A percentile compares a stretch with the other conserved stretches of the same genome.
These are phyloP conservation scores for Leccinum obscurum DNA, from an alignment of 768 basidiomycete species.

Conservation along the genomic window DNA sequence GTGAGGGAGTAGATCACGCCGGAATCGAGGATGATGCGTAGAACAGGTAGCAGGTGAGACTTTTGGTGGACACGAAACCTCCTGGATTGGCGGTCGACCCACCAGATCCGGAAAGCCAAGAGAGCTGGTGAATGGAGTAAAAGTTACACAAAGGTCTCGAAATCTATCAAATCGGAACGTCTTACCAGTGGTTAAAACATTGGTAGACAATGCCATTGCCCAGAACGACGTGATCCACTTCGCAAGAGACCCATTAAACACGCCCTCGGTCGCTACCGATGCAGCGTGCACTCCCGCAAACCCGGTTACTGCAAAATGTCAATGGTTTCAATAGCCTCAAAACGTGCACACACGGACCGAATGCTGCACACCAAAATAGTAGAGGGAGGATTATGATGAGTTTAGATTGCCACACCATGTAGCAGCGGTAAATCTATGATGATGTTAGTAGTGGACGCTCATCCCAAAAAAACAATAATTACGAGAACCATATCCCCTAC, in stretches of 20 bases:
- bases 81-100: conserved; percentile 22
- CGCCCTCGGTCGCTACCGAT: not conserved
- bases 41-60: conserved; percentile 13
- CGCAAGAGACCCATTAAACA: conserved; percentile 29
- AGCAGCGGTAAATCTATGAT: conserved; percentile 29
- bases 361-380: conserved; percentile 31
- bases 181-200: conserved; percentile 34
- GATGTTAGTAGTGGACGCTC: conserved; percentile 1
- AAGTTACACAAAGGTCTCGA: not conserved
- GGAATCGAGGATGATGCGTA: conserved; percentile 38
- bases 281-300: conserved; percentile 5
- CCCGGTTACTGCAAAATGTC: conserved; percentile 16
- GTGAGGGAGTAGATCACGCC: conserved; percentile 40
- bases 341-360: conserved; percentile 15
- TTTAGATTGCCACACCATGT: conserved; percentile 34
- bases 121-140: conserved; percentile 15
- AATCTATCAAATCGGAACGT: not conserved
- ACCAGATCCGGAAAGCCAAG: conserved; percentile 33
- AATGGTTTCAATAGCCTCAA: not conserved
- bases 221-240: conserved; percentile 39
- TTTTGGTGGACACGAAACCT: conserved; percentile 11
- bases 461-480: not conserved
- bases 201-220: conserved; percentile 32
- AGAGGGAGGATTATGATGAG: conserved; percentile 29
- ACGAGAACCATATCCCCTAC: conserved; percentile 34